Evolutionary conservation across 371 early-diverging fungal species (phyloP).

Genomic region (Actinomucor elegans): DNA sequence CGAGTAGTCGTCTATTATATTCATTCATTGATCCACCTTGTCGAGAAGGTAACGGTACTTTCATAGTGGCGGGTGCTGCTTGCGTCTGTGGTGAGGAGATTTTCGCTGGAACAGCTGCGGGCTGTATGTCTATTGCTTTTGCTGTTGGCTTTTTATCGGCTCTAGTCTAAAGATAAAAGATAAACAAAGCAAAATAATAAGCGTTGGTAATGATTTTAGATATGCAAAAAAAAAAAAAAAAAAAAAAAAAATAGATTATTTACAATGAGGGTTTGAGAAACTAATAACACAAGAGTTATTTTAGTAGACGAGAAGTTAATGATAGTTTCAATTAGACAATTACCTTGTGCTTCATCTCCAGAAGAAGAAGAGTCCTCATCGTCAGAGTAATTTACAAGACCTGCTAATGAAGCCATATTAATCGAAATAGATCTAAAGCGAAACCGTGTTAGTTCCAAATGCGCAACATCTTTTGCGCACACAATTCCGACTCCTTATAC

Average conservation of each 20-base stretch:
- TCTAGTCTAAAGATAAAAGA: too few relatives aligned
- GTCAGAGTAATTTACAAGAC: constrained; percentile 39
- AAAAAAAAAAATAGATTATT: too few relatives aligned
- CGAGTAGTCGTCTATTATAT: constrained; percentile 20
- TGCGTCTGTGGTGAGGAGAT: neutral
- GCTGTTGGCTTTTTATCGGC: neutral
- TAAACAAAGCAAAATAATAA: too few relatives aligned
- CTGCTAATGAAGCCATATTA: constrained; percentile 23
- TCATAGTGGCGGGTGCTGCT: neutral
- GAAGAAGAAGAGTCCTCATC: constrained; percentile 29
- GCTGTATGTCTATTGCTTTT: neutral
- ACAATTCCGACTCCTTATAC: too few relatives aligned
- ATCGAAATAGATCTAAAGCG: too few relatives aligned
- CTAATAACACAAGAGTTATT: too few relatives aligned
- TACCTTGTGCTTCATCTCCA: constrained; percentile 24
- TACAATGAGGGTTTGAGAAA: too few relatives aligned
- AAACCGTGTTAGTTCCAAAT: too few relatives aligned
- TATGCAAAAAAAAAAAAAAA: neutral
- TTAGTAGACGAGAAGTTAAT: too few relatives aligned
- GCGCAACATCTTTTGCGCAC: too few relatives aligned
- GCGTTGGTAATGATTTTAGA: neutral
- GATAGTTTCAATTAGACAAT: too few relatives aligned
- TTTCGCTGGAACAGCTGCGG: neutral
- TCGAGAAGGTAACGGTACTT: neutral
- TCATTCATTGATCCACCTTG: constrained; percentile 5